These are phyloP conservation scores for Nakataea oryzae DNA, from an alignment of 2,329 filamentous ascomycete species.

Conservation along the genomic window DNA sequence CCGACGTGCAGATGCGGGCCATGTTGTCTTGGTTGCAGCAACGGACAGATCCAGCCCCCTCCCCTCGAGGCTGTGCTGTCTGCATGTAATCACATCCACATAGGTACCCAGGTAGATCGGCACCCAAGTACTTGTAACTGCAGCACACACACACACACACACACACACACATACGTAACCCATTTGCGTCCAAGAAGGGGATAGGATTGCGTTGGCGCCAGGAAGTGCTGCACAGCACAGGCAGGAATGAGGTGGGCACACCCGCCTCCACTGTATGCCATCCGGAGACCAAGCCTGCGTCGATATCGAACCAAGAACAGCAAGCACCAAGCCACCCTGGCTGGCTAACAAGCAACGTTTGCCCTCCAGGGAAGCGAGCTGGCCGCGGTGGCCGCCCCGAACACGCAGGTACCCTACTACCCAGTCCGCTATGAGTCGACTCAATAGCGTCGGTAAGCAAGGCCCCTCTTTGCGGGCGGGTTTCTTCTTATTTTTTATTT, in stretches of 20 bases:
- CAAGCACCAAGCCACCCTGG: neutral
- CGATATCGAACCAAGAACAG: neutral
- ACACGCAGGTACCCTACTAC: neutral
- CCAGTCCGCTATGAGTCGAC: neutral
- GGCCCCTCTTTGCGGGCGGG: too few species aligned
- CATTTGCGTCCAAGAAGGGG: neutral
- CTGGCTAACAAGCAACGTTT: neutral
- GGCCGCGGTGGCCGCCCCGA: too few species aligned
- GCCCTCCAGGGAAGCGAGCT: neutral
- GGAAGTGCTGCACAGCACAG: neutral
- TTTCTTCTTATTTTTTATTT: too few species aligned
- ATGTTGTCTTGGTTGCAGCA: neutral
- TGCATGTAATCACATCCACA: neutral
- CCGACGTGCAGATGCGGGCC: neutral
- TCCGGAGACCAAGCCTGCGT: neutral
- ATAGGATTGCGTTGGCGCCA: neutral
- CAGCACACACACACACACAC: too few species aligned
- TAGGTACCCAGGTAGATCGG: neutral
- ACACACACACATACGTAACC: neutral
- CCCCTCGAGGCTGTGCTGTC: neutral
- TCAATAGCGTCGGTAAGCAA: neutral
- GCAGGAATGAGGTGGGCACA: neutral
- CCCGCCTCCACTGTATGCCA: neutral
- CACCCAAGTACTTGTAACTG: neutral
- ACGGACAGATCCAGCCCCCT: neutral